Conservation (phyloP, 1,139 yeast species). For the Protomyces macrosporus region DNA sequence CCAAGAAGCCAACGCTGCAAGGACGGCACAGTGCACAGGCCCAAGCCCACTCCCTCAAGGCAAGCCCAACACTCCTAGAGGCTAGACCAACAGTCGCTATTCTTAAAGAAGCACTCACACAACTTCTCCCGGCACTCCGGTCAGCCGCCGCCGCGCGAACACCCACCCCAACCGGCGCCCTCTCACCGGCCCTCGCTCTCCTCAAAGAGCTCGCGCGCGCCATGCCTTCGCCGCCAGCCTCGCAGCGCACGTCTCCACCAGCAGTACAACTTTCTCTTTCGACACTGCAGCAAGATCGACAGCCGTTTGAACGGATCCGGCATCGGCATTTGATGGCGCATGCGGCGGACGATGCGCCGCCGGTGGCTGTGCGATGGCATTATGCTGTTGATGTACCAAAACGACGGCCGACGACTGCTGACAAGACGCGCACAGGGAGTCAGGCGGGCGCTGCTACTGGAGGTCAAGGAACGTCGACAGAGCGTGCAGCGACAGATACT, state of each 20-base stretch:
- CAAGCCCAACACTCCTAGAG: too few relatives aligned
- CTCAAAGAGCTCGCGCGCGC: too few relatives aligned
- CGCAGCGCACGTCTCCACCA: too few relatives aligned
- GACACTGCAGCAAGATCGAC: background rate
- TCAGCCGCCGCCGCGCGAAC: background rate
- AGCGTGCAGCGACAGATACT: slow-evolving; percentile 36
- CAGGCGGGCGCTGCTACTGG: background rate
- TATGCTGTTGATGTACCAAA: slow-evolving; percentile 29
- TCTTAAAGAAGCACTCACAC: background rate
- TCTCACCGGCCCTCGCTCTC: too few relatives aligned
- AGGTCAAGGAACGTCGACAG: slow-evolving; percentile 40
- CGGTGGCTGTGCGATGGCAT: slow-evolving; percentile 25
- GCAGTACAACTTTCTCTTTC: too few relatives aligned
- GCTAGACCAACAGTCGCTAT: background rate
- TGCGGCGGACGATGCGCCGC: slow-evolving; percentile 9
- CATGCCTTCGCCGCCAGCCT: too few relatives aligned
- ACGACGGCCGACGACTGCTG: slow-evolving; percentile 43
- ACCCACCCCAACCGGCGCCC: too few relatives aligned
- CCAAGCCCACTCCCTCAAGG: too few relatives aligned
- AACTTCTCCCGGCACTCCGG: background rate
- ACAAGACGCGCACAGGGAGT: slow-evolving; percentile 49
- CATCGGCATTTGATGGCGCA: slow-evolving; percentile 9
- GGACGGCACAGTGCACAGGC: background rate
- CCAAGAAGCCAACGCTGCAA: background rate
- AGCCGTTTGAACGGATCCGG: background rate